A percentile compares a stretch with the other conserved stretches of the same genome.
Conservation (phyloP, 2,329 filamentous ascomycete species). For the Trichothecium roseum region DNA sequence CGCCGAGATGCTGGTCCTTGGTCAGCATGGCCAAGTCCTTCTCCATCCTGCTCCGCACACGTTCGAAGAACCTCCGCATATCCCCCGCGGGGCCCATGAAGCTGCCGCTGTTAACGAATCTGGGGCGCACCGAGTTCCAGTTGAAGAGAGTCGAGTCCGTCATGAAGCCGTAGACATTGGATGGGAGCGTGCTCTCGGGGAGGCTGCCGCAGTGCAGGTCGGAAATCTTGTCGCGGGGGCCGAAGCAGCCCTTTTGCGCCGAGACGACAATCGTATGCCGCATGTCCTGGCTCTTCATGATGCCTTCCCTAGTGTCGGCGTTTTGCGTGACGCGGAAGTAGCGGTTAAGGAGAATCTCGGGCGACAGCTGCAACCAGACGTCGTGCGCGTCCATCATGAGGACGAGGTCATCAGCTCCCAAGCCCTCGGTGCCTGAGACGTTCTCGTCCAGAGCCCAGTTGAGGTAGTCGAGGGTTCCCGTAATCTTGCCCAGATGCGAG, state of each 20-base stretch:
- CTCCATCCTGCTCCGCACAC: constrained; percentile 15
- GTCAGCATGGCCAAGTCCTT: constrained; percentile 5
- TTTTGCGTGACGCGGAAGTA: constrained; percentile 10
- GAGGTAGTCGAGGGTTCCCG: constrained; percentile 10
- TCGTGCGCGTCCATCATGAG: constrained; percentile 16
- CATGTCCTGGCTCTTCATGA: constrained; percentile 7
- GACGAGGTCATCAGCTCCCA: constrained; percentile 8
- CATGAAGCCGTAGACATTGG: constrained; percentile 12
- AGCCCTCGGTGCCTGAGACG: neutral
- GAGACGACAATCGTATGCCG: constrained; percentile 13
- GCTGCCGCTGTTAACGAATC: constrained; percentile 18
- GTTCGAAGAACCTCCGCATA: constrained; percentile 14
- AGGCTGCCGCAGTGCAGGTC: constrained; percentile 14
- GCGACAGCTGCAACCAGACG: constrained; percentile 17
- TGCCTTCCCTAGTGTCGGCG: constrained; percentile 7
- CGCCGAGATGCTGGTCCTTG: constrained; percentile 8
- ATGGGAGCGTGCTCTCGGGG: constrained; percentile 11
- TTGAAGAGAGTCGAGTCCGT: constrained; percentile 8
- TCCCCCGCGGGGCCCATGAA: constrained; percentile 18
- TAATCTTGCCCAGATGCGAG: constrained; percentile 10
- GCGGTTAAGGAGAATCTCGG: constrained; percentile 13
- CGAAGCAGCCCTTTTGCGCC: constrained; percentile 14
- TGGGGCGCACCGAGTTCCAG: constrained; percentile 11
- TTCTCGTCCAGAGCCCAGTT: constrained; percentile 3
- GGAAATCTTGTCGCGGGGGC: constrained; percentile 6